Conservation (phyloP, 345 rosid species). For the Linum tenue region DNA sequence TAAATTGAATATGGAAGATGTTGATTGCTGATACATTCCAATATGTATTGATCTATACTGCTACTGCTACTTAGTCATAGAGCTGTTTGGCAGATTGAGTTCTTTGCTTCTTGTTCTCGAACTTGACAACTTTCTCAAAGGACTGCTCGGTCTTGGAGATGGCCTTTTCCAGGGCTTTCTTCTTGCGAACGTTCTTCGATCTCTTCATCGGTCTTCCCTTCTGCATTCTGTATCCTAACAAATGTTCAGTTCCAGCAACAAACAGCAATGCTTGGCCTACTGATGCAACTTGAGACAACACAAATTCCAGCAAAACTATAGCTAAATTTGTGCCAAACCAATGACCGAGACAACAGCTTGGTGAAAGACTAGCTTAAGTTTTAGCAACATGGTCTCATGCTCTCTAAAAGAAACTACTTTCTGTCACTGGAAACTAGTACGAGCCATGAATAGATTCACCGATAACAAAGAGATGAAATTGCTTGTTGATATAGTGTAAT, state of each 20-base stretch:
- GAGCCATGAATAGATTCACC: not conserved
- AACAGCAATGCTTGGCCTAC: no score
- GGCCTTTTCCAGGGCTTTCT: slow-evolving; percentile 38
- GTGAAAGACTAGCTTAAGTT: not conserved
- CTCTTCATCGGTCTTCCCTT: slow-evolving; percentile 68
- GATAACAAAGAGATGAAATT: not conserved
- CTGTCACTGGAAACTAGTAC: not conserved
- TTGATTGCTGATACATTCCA: no score
- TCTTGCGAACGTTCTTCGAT: slow-evolving; percentile 40
- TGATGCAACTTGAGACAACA: no score
- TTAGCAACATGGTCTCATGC: not conserved
- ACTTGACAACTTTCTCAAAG: slow-evolving; percentile 28
- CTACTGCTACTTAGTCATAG: slow-evolving; percentile 22
- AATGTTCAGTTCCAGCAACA: no score
- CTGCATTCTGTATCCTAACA: slow-evolving; percentile 27
- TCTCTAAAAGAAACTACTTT: not conserved
- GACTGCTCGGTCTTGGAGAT: slow-evolving; percentile 32
- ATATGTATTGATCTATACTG: not conserved
- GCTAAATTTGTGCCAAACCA: no score
- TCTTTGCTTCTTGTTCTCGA: slow-evolving; percentile 27
- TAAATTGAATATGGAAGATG: not conserved
- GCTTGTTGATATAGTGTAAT: not conserved
- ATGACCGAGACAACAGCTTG: not conserved
- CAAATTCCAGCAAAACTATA: no score
- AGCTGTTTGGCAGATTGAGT: slow-evolving; percentile 37